Percentiles rank a stretch among this genome's conserved stretches.
Conservation (phyloP, 1,284 basidiomycete genomes). For the Pterulicium gracile region DNA sequence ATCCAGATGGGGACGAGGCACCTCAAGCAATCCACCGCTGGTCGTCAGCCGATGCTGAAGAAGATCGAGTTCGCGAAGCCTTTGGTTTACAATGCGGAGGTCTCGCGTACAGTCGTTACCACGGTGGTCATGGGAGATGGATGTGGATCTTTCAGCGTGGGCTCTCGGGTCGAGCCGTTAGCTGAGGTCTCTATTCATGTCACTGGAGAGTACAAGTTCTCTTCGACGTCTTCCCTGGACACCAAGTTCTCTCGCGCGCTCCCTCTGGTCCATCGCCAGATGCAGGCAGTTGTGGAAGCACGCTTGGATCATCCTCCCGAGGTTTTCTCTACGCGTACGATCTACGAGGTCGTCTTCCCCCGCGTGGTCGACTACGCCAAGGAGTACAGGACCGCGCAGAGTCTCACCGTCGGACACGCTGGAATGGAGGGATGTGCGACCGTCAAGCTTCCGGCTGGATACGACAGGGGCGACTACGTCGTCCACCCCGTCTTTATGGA, state of each 20-base stretch:
- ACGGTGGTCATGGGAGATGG: slow-evolving; percentile 28
- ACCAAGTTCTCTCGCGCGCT: slow-evolving; percentile 29
- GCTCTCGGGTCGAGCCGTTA: slow-evolving; percentile 23
- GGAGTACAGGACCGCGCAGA: slow-evolving; percentile 45
- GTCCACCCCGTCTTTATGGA: slow-evolving; percentile 54
- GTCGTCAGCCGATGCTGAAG: slow-evolving; percentile 27
- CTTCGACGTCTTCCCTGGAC: slow-evolving; percentile 19
- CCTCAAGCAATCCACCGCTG: slow-evolving; percentile 18
- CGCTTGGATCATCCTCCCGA: slow-evolving; percentile 22
- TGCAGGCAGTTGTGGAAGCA: slow-evolving; percentile 19
- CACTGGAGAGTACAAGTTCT: slow-evolving; percentile 32
- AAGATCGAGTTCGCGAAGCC: slow-evolving; percentile 40
- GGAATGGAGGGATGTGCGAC: slow-evolving; percentile 44
- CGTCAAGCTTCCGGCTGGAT: slow-evolving; percentile 27
- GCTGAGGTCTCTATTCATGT: slow-evolving; percentile 32
- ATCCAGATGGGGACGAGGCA: slow-evolving; percentile 25
- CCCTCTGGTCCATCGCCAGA: slow-evolving; percentile 24
- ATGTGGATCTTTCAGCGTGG: slow-evolving; percentile 34
- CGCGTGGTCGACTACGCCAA: slow-evolving; percentile 55
- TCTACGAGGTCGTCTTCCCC: slow-evolving; percentile 57
- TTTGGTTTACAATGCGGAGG: slow-evolving; percentile 33
- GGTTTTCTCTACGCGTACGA: slow-evolving; percentile 41
- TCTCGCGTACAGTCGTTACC: slow-evolving; percentile 25
- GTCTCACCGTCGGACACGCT: slow-evolving; percentile 35
- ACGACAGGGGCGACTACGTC: slow-evolving; percentile 24